These are phyloP conservation scores for Cordyceps tenuipes DNA, from an alignment of 2,329 filamentous ascomycete genomes.

Conservation along the genomic window DNA sequence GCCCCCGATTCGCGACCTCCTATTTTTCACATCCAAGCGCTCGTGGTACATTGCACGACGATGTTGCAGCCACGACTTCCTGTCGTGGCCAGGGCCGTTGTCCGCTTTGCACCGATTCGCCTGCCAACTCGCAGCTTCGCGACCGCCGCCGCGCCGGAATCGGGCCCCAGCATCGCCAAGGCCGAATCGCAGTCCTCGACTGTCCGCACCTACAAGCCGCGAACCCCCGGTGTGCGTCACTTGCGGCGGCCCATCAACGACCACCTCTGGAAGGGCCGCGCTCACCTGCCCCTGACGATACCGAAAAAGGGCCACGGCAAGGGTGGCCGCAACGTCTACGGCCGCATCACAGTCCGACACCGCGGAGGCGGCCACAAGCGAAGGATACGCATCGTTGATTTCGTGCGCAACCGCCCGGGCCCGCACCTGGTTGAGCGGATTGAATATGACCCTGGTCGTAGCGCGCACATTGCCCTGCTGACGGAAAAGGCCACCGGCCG, in stretches of 20 bases:
- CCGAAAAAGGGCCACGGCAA: conserved; percentile 88
- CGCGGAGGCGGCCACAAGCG: conserved; percentile 87
- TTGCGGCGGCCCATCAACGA: conserved; percentile 88
- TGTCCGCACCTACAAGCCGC: conserved; percentile 83
- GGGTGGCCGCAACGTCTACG: conserved; percentile 84
- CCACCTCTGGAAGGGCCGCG: conserved; percentile 90
- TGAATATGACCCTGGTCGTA: conserved; percentile 91
- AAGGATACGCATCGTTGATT: conserved; percentile 87
- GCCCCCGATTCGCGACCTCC: not conserved
- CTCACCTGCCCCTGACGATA: conserved; percentile 74
- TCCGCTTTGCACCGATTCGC: conserved; percentile 7
- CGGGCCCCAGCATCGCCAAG: conserved; percentile 14
- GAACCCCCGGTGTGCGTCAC: conserved; percentile 88
- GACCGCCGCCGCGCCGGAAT: not conserved
- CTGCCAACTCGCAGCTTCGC: conserved; percentile 6
- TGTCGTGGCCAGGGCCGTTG: conserved; percentile 1
- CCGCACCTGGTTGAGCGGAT: conserved; percentile 87
- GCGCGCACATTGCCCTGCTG: conserved; percentile 83
- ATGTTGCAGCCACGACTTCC: conserved; percentile 11
- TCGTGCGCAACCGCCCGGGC: conserved; percentile 67
- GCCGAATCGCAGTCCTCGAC: conserved; percentile 30
- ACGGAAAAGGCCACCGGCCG: conserved; percentile 64
- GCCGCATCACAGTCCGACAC: conserved; percentile 81
- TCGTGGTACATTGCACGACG: not conserved
- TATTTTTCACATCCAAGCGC: not conserved